phyloP scores from a whole-genome alignment of 805 yeast genomes.

The Candida insectorum region DNA sequence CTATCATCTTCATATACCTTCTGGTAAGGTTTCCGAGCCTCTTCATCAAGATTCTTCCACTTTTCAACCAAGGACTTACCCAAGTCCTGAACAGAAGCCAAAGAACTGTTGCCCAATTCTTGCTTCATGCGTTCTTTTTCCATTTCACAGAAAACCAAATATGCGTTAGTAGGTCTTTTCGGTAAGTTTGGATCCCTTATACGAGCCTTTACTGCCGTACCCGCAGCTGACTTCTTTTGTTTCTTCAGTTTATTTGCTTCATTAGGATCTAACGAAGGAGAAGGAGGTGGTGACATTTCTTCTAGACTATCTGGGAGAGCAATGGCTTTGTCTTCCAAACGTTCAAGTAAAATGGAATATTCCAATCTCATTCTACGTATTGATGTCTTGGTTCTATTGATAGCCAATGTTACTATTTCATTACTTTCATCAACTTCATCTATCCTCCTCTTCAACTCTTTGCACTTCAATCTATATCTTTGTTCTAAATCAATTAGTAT shows the following conservation, averaged over 20 bases:
- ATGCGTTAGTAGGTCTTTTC: conserved; percentile 87
- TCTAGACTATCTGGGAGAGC: conserved; percentile 26
- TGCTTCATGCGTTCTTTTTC: conserved; percentile 72
- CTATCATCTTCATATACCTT: conserved; percentile 77
- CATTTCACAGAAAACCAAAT: conserved; percentile 79
- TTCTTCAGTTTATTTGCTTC: conserved; percentile 18
- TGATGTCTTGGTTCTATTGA: conserved; percentile 71
- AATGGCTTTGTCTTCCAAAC: conserved; percentile 59
- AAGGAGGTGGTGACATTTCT: conserved; percentile 41
- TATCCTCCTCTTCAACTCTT: conserved; percentile 66
- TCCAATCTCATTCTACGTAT: conserved; percentile 80
- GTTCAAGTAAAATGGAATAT: conserved; percentile 74
- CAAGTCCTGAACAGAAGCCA: conserved; percentile 46
- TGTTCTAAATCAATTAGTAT: conserved; percentile 22
- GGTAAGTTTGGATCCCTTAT: conserved; percentile 80
- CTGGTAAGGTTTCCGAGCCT: conserved; percentile 68
- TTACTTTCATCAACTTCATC: conserved; percentile 72
- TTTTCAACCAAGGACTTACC: conserved; percentile 79
- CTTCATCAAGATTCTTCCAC: conserved; percentile 74
- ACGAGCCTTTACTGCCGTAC: conserved; percentile 4
- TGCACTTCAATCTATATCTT: conserved; percentile 60
- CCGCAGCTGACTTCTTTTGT: conserved; percentile 1
- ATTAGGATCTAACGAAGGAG: conserved; percentile 34
- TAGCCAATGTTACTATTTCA: conserved; percentile 70
- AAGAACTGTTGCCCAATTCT: conserved; percentile 40